Evolutionary conservation across 345 rosid genomes (phyloP).

Genomic region (Aquilaria malaccensis): DNA sequence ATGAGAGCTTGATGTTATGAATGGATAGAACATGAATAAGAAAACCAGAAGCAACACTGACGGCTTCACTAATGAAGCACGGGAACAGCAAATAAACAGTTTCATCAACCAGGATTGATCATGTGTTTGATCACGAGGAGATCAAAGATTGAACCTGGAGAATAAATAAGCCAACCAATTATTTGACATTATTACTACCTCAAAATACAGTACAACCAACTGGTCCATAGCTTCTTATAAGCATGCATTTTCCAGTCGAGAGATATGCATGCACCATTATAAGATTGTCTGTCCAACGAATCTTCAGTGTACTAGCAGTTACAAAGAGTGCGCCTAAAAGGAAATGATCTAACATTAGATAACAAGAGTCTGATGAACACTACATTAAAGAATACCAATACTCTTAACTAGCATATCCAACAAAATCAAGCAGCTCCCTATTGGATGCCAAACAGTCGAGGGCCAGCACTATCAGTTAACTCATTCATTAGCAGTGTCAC

Average conservation of each 20-base stretch:
- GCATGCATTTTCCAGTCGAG: neutral
- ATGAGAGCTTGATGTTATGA: too few relatives aligned
- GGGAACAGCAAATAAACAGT: too few relatives aligned
- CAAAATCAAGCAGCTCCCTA: constrained; percentile 14
- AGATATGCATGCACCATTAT: constrained; percentile 5
- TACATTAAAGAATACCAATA: constrained; percentile 20
- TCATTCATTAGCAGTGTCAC: too few relatives aligned
- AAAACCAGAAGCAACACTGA: too few relatives aligned
- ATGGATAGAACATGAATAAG: too few relatives aligned
- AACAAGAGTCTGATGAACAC: constrained; percentile 16
- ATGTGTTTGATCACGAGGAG: too few relatives aligned
- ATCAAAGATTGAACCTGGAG: too few relatives aligned
- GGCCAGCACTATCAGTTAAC: neutral
- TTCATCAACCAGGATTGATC: too few relatives aligned
- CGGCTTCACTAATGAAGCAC: too few relatives aligned
- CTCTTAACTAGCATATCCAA: constrained; percentile 9
- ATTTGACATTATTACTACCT: neutral
- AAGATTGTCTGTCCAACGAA: constrained; percentile 6
- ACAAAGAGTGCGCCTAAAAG: constrained; percentile 8
- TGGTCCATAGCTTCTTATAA: neutral
- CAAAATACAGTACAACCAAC: constrained; percentile 11
- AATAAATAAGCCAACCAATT: too few relatives aligned
- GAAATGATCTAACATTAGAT: constrained; percentile 13
- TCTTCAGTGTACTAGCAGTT: neutral
- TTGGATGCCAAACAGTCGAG: constrained; percentile 10